These are phyloP conservation scores for Microthyrium microscopicum DNA, from an alignment of 2,329 filamentous ascomycete species.

Conservation along the genomic window DNA sequence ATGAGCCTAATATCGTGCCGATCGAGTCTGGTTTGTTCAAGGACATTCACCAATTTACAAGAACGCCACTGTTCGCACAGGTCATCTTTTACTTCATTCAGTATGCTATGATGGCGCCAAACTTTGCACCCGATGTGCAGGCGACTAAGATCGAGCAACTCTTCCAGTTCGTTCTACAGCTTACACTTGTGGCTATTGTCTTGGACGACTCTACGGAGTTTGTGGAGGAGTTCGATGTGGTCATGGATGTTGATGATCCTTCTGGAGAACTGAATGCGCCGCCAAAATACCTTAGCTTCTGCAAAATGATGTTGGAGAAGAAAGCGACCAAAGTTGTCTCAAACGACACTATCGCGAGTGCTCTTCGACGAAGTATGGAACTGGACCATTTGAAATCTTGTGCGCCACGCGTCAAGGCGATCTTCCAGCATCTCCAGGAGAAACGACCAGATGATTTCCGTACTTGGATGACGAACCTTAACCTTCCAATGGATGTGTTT, in stretches of 20 bases:
- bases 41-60: conserved; percentile 61
- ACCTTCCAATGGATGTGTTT: conserved; percentile 58
- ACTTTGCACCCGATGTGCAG: conserved; percentile 57
- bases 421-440: conserved; percentile 72
- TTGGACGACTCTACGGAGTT: conserved; percentile 45
- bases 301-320: conserved; percentile 24
- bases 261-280: conserved; percentile 30
- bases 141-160: conserved; percentile 77
- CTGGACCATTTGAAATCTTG: conserved; percentile 68
- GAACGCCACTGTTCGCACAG: conserved; percentile 73
- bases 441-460: conserved; percentile 61
- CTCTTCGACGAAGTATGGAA: conserved; percentile 35
- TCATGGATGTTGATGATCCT: conserved; percentile 4
- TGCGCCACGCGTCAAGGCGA: conserved; percentile 67
- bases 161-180: conserved; percentile 76
- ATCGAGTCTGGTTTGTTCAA: conserved; percentile 66
- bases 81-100: conserved; percentile 77
- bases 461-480: conserved; percentile 41
- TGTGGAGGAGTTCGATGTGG: background rate
- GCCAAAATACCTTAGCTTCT: conserved; percentile 31
- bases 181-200: conserved; percentile 67
- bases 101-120: conserved; percentile 56
- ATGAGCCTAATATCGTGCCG: conserved; percentile 66
- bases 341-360: conserved; percentile 30
- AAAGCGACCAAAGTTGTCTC: conserved; percentile 5